Base-by-base conservation (phyloP, 2,329 filamentous ascomycete genomes). In the Talaromyces marneffei region DNA sequence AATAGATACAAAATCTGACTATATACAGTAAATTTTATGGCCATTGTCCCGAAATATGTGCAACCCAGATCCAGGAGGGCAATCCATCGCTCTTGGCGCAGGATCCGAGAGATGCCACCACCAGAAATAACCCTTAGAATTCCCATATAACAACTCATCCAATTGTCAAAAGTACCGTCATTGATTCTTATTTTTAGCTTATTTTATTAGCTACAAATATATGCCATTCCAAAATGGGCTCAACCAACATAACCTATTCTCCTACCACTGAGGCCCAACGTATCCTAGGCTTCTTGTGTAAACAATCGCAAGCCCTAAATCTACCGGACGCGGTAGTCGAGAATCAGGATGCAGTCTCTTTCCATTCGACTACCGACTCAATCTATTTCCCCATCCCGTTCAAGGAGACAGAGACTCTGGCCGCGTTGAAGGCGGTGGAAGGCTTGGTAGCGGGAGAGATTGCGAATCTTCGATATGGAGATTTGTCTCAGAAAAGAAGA, bases 371-470 rank as follows among this genome's bases (percentile, higher is more conserved):
- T 16, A 69, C 74, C 20, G 69, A 76, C 64, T 65, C 74, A 48
- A 69, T 76, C 27, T 78, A 77, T 61, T 77, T 70, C 27, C 75
- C 75, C 1, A 76, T 76, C 62, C 80, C 81, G 0, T 78, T 82
- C 65, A 83, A 83, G 64, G 79, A 81, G 67, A 82, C 80, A 0
- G 80, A 83, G 65, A 80, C 81, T 1, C 74, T 80, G 10, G 78
- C 79, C 7, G 80, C 84, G 3, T 74, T 87, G 64, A 87, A 86
- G 68, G 84, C 80, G 5, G 74, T 86, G 5, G 85, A 87, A 66
- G 85, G 81, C 4, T 79, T 81, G 40, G 77, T 84, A n/a, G 84
- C 83, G 2, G 82, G 81, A n/a, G 80, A 82, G 1, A 80, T 89
- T 62, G 83, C 82, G 9, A 78, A 86, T 68, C 70, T 87, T 27